These are phyloP conservation scores for Fraxinus anomala DNA, from an alignment of 257 asterid genomes.

Conservation along the genomic window DNA sequence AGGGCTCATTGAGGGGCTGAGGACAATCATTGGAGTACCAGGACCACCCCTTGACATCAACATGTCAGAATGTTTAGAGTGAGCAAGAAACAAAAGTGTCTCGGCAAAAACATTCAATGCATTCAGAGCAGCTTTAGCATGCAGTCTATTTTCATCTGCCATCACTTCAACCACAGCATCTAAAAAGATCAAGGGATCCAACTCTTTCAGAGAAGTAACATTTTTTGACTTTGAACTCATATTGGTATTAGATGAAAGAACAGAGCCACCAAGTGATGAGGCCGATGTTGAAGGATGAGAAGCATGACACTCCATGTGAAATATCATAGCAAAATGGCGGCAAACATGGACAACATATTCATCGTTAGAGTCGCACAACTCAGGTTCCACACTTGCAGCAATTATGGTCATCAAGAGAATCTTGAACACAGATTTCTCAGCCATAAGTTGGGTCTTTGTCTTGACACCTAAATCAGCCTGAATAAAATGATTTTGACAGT, in stretches of 20 bases:
- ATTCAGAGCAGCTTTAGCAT: constrained; percentile 85
- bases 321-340: constrained; percentile 94
- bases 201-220: constrained; percentile 78
- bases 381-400: constrained; percentile 94
- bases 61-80: constrained; percentile 74
- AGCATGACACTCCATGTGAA: constrained; percentile 75
- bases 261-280: constrained; percentile 58
- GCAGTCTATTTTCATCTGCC: constrained; percentile 86
- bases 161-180: constrained; percentile 95
- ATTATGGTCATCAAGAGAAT: constrained; percentile 87
- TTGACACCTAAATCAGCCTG: constrained; percentile 99
- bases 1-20: constrained; percentile 99
- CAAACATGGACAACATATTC: constrained; percentile 75
- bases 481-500: constrained; percentile 33
- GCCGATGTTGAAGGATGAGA: constrained; percentile 47
- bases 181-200: constrained; percentile 89
- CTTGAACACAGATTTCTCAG: constrained; percentile 95
- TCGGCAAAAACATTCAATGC: constrained; percentile 79
- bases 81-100: constrained; percentile 86
- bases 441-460: constrained; percentile 99
- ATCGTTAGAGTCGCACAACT: constrained; percentile 74
- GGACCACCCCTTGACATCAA: constrained; percentile 89
- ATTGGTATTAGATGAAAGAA: constrained; percentile 56
- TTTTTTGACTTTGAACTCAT: constrained; percentile 60
- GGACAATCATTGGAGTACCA: constrained; percentile 90